Base-by-base conservation (phyloP, 352 stramenopile genomes). In the Phytophthora agathidicida region DNA sequence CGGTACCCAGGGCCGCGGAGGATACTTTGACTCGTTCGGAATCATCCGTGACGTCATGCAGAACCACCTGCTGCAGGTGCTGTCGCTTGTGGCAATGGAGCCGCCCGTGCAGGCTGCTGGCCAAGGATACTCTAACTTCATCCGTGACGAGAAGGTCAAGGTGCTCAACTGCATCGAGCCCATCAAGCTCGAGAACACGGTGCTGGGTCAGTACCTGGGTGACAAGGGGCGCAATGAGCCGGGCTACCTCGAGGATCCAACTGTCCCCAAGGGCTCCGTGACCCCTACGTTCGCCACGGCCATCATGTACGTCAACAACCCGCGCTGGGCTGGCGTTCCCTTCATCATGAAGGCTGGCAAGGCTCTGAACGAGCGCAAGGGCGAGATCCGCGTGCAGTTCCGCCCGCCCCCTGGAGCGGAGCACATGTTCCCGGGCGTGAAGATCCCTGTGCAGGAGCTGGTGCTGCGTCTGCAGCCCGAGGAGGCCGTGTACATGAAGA, bases 271-370 rank as follows among this genome's bases (percentile, higher is more conserved):
- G 51, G 97, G 97, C 27, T 96, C 84, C 9, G 69, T 91, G 35
- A 96, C 88, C 8, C 90, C 93, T n/a, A 98, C 94, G 22, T 98
- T 98, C 71, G 89, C 89, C 5, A 94, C 87, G 1, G 77, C 80
- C 35, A 73, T 98, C 24, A 90, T 96, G 67, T 93, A 85, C 63
- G 91, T 99, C 41, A 95, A 99, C 77, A 99, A 98, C 60, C 68
- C 83, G 42, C 89, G 97, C 37, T 99, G 96, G 96, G 77, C 94
- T 48, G 97, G 97, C 31, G 98, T 99, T 17, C 98, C 97, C 19
- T 99, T 99, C 75, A 98, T 99, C 56, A 91, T 99, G 75, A 99
- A 99, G 78, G 96, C 96, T 10, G 98, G 97, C 28, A 99, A 99
- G 77, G 97, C 96, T 3, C 69, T 99, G 42, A 92, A 99, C 69